Conservation (phyloP, 176 grass and related monocot species). For the Avena atlantica region DNA sequence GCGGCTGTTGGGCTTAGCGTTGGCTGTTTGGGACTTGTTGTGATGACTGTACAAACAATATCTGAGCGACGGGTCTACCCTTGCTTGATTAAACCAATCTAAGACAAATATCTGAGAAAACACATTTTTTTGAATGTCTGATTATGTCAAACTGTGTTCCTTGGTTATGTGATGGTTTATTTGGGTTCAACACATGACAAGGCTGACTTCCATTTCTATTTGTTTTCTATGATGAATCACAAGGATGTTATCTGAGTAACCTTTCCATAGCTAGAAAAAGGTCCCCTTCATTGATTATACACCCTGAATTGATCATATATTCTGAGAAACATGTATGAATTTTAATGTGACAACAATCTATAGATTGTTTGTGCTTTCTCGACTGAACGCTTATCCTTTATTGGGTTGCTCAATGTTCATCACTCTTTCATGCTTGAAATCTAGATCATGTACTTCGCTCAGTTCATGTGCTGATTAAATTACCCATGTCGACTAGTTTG, state of each 20-base stretch:
- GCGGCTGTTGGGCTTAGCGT: too few relatives aligned
- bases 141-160: too few relatives aligned
- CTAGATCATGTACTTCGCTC: not conserved
- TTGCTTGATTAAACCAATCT: too few relatives aligned
- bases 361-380: too few relatives aligned
- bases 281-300: not conserved
- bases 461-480: not conserved
- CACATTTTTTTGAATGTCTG: too few relatives aligned
- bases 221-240: not conserved
- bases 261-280: not conserved
- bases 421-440: not conserved
- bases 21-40: too few relatives aligned
- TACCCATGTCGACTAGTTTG: not conserved
- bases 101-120: too few relatives aligned
- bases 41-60: too few relatives aligned
- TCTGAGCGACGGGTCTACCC: too few relatives aligned
- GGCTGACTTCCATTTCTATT: not conserved
- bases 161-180: too few relatives aligned
- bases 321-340: not conserved
- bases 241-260: constrained; percentile 26
- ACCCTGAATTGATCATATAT: constrained; percentile 4
- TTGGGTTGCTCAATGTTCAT: not conserved
- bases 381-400: too few relatives aligned
- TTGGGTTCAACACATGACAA: too few relatives aligned
- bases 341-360: not conserved